Evolutionary conservation across 768 basidiomycete species (phyloP).

Genomic region (Suillus decipiens): DNA sequence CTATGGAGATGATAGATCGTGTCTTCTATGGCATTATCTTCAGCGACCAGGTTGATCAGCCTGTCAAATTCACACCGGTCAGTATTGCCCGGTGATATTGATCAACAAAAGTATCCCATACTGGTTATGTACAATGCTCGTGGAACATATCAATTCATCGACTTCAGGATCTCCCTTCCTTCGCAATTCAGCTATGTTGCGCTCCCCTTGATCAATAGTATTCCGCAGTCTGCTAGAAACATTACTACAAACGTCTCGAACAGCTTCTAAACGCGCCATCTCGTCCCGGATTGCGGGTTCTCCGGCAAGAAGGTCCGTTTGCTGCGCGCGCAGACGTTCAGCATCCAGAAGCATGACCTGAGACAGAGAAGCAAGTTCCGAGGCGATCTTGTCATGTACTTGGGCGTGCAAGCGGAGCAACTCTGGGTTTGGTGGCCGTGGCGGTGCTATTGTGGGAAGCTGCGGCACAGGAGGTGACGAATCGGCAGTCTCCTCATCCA

Average conservation of each 20-base stretch:
- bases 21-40: constrained; percentile 98
- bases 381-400: constrained; percentile 73
- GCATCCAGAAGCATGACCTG: constrained; percentile 64
- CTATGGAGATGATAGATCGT: constrained; percentile 96
- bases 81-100: constrained; percentile 14
- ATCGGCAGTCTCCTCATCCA: constrained; percentile 56
- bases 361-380: constrained; percentile 71
- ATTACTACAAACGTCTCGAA: constrained; percentile 83
- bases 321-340: constrained; percentile 77
- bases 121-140: constrained; percentile 97
- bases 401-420: constrained; percentile 76
- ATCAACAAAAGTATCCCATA: constrained; percentile 32
- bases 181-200: constrained; percentile 74
- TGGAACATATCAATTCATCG: constrained; percentile 95
- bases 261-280: constrained; percentile 92
- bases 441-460: constrained; percentile 50
- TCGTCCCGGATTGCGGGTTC: constrained; percentile 96
- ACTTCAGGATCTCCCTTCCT: constrained; percentile 89
- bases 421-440: constrained; percentile 89
- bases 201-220: constrained; percentile 68
- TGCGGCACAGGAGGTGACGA: constrained; percentile 28
- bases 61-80: constrained; percentile 43
- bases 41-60: constrained; percentile 95
- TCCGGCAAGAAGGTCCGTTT: constrained; percentile 83
- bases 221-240: constrained; percentile 69